Evolutionary conservation across 164 flowering plant species (phyloP).

Genomic region (Chimonanthus praecox): DNA sequence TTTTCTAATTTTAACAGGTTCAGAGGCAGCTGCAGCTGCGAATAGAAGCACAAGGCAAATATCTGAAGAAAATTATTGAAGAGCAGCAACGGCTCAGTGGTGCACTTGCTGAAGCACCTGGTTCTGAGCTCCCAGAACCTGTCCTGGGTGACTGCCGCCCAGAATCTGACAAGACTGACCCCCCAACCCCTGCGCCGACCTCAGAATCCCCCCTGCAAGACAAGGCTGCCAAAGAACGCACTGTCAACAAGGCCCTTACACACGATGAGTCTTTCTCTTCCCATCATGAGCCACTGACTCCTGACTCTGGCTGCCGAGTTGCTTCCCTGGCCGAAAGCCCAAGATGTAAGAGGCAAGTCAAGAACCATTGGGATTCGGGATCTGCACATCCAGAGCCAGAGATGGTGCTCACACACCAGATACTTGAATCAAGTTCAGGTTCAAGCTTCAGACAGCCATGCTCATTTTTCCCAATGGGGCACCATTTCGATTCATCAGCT

Average conservation of each 20-base stretch:
- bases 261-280: constrained; percentile 77
- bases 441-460: constrained; percentile 36
- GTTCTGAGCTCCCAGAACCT: constrained; percentile 27
- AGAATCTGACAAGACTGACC: constrained; percentile 62
- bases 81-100: constrained; percentile 83
- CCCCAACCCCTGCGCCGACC: constrained; percentile 77
- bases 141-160: constrained; percentile 36
- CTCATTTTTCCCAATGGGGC: constrained; percentile 27
- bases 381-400: constrained; percentile 27
- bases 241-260: constrained; percentile 11
- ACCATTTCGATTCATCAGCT: constrained; percentile 33
- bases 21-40: constrained; percentile 89
- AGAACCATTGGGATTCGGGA: constrained; percentile 38
- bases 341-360: constrained; percentile 32
- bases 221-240: constrained; percentile 27
- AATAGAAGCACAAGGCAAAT: constrained; percentile 96
- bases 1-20: constrained; percentile 39
- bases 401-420: constrained; percentile 47
- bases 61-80: constrained; percentile 88
- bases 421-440: constrained; percentile 63
- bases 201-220: constrained; percentile 57
- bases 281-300: constrained; percentile 71
- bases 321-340: constrained; percentile 11
- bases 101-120: constrained; percentile 49
- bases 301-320: constrained; percentile 60